Base-by-base conservation (phyloP, 495 filamentous ascomycete genomes). In the Evernia prunastri region DNA sequence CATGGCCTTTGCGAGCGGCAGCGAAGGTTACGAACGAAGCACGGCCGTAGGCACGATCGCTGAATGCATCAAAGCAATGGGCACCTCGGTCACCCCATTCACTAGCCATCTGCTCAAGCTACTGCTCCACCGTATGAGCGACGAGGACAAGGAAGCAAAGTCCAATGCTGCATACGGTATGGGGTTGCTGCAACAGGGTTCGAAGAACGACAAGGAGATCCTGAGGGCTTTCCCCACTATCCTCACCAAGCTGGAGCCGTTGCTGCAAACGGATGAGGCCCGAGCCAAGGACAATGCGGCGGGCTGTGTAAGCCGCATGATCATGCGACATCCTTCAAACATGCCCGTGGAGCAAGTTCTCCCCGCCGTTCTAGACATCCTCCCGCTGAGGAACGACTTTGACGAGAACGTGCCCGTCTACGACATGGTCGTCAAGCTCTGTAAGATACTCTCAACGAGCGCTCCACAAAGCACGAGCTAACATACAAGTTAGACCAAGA, bases 351-450 rank as follows among this genome's bases (percentile, higher is more conserved):
- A 81, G 62, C 86, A 96, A 15, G 89, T 96, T 25, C 82, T 98
- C 2, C 92, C 92, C 31, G 85, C 82, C 4, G 80, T 98, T 49
- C 83, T 94, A 25, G 81, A 80, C 60, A 81, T 94, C 17, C 81
- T 98, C 54, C 94, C 94, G 33, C 77, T 97, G 69, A 91, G 89
- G 77, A 92, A 96, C 69, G 94, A 98, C 74, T 97, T 84, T 67
- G 92, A 96, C 75, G 94, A 98, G 84, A 97, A 98, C 78, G 87
- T 89, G 65, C 90, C 93, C 15, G 84, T 97, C 42, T 98, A 86
- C 76, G 81, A 86, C 68, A 92, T 90, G 84, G 84, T 98, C 70
- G 86, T 90, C 72, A 84, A 88, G 73, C 80, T 97, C 62, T 97
- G 87, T 90, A 80, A 81, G 89, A n/a, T n/a, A n/a, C n/a, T n/a